These are phyloP conservation scores for Pseudogymnoascus sp. DNA, from an alignment of 2,329 filamentous ascomycete genomes.

Conservation along the genomic window DNA sequence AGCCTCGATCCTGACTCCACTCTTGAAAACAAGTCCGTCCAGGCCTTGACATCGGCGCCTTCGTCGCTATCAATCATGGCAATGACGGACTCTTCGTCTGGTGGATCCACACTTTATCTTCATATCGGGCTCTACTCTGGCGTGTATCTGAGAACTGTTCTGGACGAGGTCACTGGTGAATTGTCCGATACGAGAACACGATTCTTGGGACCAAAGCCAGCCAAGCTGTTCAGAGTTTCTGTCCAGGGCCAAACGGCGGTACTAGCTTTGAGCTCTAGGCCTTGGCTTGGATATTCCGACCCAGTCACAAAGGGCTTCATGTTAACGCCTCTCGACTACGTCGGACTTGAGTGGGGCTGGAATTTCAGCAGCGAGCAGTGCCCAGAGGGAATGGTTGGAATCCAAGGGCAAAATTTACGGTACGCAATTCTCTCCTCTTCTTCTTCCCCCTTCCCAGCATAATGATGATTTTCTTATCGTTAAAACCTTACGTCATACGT, in stretches of 20 bases:
- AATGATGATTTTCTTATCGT: conserved; percentile 37
- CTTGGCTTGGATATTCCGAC: conserved; percentile 95
- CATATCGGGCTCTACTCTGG: conserved; percentile 95
- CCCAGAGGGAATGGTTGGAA: conserved; percentile 86
- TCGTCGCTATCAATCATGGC: conserved; percentile 84
- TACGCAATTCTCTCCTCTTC: conserved; percentile 40
- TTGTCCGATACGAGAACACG: conserved; percentile 89
- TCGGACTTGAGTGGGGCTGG: conserved; percentile 85
- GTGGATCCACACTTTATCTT: conserved; percentile 80
- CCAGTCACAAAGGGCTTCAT: conserved; percentile 80
- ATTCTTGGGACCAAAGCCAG: conserved; percentile 84
- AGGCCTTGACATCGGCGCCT: conserved; percentile 83
- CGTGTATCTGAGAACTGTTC: conserved; percentile 86
- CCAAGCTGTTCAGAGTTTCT: conserved; percentile 83
- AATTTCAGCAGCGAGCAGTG: conserved; percentile 95
- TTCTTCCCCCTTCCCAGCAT: conserved; percentile 15
- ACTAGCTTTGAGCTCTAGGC: conserved; percentile 79
- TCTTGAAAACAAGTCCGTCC: conserved; percentile 86
- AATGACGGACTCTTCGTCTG: conserved; percentile 89
- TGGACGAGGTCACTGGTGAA: conserved; percentile 93
- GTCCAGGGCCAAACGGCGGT: conserved; percentile 79
- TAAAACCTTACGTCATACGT: conserved; percentile 27
- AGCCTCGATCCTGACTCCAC: conserved; percentile 86
- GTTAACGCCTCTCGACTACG: conserved; percentile 84
- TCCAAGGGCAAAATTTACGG: conserved; percentile 81